A percentile compares a stretch with the other conserved stretches of the same genome.
Evolutionary conservation across 768 basidiomycete species (phyloP).

Genomic region (Plicaturopsis crispa): DNA sequence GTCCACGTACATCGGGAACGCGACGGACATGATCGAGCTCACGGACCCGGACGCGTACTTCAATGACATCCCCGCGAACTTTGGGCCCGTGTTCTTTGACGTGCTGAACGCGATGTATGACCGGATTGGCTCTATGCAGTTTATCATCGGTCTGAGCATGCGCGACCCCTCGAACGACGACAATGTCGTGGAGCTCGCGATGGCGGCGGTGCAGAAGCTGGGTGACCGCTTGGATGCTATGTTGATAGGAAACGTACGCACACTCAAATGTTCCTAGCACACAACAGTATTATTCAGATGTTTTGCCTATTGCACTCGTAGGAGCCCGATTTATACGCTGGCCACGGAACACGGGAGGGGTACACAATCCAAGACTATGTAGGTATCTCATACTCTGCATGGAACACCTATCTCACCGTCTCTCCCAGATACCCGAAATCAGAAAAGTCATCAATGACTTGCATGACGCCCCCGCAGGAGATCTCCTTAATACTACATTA

Average conservation of each 20-base stretch:
- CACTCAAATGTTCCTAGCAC: too few relatives aligned
- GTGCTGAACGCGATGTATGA: constrained; percentile 30
- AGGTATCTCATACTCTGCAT: too few relatives aligned
- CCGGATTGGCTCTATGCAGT: constrained; percentile 26
- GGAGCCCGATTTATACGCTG: constrained; percentile 29
- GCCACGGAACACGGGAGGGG: constrained; percentile 21
- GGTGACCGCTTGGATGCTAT: constrained; percentile 25
- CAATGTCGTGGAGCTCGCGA: constrained; percentile 19
- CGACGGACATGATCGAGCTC: constrained; percentile 19
- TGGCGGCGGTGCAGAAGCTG: constrained; percentile 19
- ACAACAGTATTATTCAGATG: too few relatives aligned
- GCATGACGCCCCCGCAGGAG: constrained; percentile 10
- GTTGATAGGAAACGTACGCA: constrained; percentile 10
- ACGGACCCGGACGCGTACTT: constrained; percentile 28
- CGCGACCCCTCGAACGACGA: constrained; percentile 16
- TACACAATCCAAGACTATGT: constrained; percentile 25
- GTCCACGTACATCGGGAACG: constrained; percentile 23
- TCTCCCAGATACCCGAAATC: constrained; percentile 24
- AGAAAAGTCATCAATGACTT: constrained; percentile 18
- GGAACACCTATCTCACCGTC: too few relatives aligned
- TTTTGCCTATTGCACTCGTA: too few relatives aligned
- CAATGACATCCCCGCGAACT: constrained; percentile 27
- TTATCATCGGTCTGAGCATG: constrained; percentile 28
- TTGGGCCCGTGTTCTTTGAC: constrained; percentile 26
- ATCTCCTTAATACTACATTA: constrained; percentile 11